These are phyloP conservation scores for Metschnikowia orientalis DNA, from an alignment of 805 yeast genomes.

Conservation along the genomic window DNA sequence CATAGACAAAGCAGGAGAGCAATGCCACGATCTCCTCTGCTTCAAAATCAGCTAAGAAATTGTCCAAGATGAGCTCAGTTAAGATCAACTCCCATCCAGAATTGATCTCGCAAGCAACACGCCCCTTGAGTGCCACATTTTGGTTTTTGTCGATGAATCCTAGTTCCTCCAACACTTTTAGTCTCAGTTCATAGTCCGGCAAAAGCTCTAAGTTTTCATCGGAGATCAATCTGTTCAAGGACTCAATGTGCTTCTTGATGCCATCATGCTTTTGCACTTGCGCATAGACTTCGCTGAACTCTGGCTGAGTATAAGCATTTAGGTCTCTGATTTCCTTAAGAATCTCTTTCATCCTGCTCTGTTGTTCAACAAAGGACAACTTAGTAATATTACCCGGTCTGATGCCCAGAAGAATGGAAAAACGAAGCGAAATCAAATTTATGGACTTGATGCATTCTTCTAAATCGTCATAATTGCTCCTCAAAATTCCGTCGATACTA, in stretches of 20 bases:
- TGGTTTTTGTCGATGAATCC: conserved; percentile 72
- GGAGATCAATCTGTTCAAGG: conserved; percentile 59
- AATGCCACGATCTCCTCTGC: conserved; percentile 97
- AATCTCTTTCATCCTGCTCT: conserved; percentile 34
- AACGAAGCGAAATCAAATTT: conserved; percentile 30
- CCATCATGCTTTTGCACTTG: conserved; percentile 43
- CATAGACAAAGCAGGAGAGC: conserved; percentile 87
- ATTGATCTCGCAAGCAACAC: conserved; percentile 90
- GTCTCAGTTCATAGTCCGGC: conserved; percentile 90
- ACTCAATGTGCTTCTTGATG: conserved; percentile 48
- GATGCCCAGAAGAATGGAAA: conserved; percentile 41
- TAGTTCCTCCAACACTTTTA: conserved; percentile 71
- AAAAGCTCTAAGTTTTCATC: conserved; percentile 85
- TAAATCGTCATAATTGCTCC: conserved; percentile 34
- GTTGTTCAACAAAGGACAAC: conserved; percentile 33
- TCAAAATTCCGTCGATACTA: conserved; percentile 31
- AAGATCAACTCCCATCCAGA: conserved; percentile 87
- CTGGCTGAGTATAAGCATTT: conserved; percentile 32
- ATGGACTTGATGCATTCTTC: conserved; percentile 35
- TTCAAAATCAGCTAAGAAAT: conserved; percentile 87
- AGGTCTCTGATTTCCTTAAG: conserved; percentile 25
- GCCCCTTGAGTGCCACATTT: conserved; percentile 81
- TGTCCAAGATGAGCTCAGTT: conserved; percentile 86
- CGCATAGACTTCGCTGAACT: conserved; percentile 43
- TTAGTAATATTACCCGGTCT: conserved; percentile 34